phyloP scores from a whole-genome alignment of 345 rosid species.

The Rhizophora mangle region DNA sequence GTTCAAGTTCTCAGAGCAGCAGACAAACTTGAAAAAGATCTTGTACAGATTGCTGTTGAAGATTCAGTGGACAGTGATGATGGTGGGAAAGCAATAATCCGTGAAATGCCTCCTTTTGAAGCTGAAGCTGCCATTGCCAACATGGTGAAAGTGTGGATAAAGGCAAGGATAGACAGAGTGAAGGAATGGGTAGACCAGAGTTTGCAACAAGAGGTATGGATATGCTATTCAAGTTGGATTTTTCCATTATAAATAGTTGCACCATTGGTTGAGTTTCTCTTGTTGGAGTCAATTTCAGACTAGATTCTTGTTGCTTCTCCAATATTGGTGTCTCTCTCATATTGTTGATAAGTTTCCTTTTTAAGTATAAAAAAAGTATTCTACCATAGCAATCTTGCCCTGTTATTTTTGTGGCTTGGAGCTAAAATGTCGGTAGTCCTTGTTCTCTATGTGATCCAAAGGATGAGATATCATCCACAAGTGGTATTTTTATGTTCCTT shows the following conservation, averaged over 20 bases:
- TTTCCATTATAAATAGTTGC: slow-evolving; percentile 4
- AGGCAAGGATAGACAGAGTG: slow-evolving; percentile 67
- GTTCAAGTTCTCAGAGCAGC: slow-evolving; percentile 91
- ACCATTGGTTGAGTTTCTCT: background rate
- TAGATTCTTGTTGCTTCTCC: background rate
- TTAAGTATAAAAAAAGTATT: background rate
- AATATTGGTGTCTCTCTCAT: background rate
- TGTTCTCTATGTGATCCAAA: too few species aligned
- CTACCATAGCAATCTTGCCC: slow-evolving; percentile 6
- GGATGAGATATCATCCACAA: too few species aligned
- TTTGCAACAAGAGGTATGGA: slow-evolving; percentile 86
- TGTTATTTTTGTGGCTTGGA: background rate
- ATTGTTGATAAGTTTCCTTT: background rate
- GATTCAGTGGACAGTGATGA: slow-evolving; percentile 97
- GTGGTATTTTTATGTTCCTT: too few species aligned
- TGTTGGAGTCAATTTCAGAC: background rate
- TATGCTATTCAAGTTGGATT: background rate
- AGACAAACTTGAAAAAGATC: slow-evolving; percentile 94
- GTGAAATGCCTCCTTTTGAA: slow-evolving; percentile 97
- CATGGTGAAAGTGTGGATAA: slow-evolving; percentile 86
- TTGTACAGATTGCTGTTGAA: slow-evolving; percentile 96
- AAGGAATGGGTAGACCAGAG: slow-evolving; percentile 89
- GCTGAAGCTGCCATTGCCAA: slow-evolving; percentile 91
- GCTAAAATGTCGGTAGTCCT: too few species aligned
- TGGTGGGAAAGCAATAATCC: slow-evolving; percentile 95